A percentile compares a stretch with the other conserved stretches of the same genome.
phyloP scores from a whole-genome alignment of 2,329 filamentous ascomycete genomes.

The Fusarium staphyleae region DNA sequence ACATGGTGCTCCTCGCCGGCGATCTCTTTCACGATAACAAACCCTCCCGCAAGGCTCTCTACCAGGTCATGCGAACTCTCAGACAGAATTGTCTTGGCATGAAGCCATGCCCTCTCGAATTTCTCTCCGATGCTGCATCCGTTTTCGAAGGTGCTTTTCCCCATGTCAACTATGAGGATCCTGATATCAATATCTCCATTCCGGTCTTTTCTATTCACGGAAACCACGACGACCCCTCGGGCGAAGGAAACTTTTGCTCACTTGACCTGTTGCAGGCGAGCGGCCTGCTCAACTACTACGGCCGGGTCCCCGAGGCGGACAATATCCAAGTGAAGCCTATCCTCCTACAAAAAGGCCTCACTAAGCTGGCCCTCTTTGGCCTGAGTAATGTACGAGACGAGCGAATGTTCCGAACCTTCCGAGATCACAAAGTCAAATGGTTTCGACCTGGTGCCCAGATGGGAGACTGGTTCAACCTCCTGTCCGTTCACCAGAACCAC shows the following conservation, averaged over 20 bases:
- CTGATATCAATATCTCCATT: conserved; percentile 95
- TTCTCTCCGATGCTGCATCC: conserved; percentile 90
- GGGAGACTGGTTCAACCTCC: conserved; percentile 92
- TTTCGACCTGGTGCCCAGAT: conserved; percentile 82
- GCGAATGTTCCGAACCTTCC: conserved; percentile 89
- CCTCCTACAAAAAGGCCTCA: conserved; percentile 89
- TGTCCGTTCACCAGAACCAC: conserved; percentile 96
- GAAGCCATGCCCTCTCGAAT: conserved; percentile 93
- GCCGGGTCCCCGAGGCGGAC: conserved; percentile 91
- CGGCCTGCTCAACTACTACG: conserved; percentile 94
- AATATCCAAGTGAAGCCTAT: conserved; percentile 93
- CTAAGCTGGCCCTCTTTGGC: conserved; percentile 91
- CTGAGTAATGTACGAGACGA: conserved; percentile 97
- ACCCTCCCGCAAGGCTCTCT: conserved; percentile 93
- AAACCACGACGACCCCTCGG: conserved; percentile 98
- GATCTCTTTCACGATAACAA: conserved; percentile 99
- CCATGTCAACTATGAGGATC: conserved; percentile 97
- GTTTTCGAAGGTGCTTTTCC: conserved; percentile 90
- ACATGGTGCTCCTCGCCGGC: conserved; percentile 95
- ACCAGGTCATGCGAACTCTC: conserved; percentile 94
- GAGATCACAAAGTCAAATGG: conserved; percentile 93
- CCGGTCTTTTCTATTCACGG: conserved; percentile 98
- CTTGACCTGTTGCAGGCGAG: conserved; percentile 91
- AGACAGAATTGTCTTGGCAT: conserved; percentile 93
- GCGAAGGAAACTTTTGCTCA: conserved; percentile 89